Base-by-base conservation (phyloP, 2,329 filamentous ascomycete species). In the Sarocladium brachiariae region DNA sequence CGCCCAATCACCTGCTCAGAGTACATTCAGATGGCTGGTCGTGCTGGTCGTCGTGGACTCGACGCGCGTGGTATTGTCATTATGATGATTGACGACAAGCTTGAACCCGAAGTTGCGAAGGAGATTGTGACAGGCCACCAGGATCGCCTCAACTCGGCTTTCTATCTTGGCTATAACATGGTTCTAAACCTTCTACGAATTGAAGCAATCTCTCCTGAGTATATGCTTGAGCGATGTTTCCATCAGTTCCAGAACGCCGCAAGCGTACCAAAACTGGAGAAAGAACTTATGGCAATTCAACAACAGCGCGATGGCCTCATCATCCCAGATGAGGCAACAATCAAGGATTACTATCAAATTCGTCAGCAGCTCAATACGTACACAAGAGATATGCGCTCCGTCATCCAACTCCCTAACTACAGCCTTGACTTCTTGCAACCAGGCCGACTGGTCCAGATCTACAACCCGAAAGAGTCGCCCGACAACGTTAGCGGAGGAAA, bases 61-160 rank as follows among this genome's bases (percentile, higher is more conserved):
- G 93, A 99, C 72, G 91, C 96, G 55, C 87, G 93, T 57, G 93
- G 93, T 79, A 95, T 99, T 59, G 93, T 99, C 59, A 97, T 99
- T 66, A 97, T 99, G 89, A 97, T 99, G 92, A 87, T 99, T 55
- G 87, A 95, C 63, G 88, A 95, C 66, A 89, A 93, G 71, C 92
- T 99, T 73, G 93, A 99, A 62, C 93, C 93, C 1, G 83, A 89
- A 2, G 84, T 86, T n/a, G 92, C 93, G 37, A 95, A 95, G 69
- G 85, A 88, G 56, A 96, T 99, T 59, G 93, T 99, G 11, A 89
- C 93, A 50, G 93, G 93, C 58, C 87, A 96, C 63, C 93, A 99
- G 67, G 95, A 99, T 67, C 90, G 91, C 58, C 83, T 99, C 25
- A 97, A 97, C 70, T 97, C 93, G 3, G 93, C 93, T 1, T 99